A percentile compares a stretch with the other conserved stretches of the same genome.
Conservation (phyloP, 2,329 filamentous ascomycete genomes). For the Cladosporium colombiae region DNA sequence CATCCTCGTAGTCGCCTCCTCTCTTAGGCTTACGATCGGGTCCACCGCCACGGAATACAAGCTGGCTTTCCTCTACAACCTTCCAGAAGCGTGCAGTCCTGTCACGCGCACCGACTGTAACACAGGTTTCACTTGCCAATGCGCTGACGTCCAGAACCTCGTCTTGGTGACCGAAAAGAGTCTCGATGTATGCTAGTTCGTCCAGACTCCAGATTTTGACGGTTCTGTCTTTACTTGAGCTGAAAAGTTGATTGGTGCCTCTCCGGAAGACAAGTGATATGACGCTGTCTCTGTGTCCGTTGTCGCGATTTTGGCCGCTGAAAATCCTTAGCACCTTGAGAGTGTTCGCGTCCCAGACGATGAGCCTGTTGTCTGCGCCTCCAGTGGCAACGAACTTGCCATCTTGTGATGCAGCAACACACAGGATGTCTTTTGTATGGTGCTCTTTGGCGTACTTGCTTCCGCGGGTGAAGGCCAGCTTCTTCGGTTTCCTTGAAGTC, state of each 20-base stretch:
- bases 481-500: slow-evolving; percentile 52
- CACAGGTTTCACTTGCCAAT: slow-evolving; percentile 80
- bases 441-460: slow-evolving; percentile 65
- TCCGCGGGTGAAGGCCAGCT: slow-evolving; percentile 64
- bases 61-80: slow-evolving; percentile 89
- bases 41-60: slow-evolving; percentile 88
- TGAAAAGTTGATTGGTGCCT: slow-evolving; percentile 81
- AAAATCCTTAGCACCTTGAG: slow-evolving; percentile 81
- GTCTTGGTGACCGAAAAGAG: slow-evolving; percentile 94
- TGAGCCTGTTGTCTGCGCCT: slow-evolving; percentile 77
- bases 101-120: slow-evolving; percentile 88
- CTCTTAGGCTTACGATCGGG: slow-evolving; percentile 48
- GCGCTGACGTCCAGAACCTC: slow-evolving; percentile 81
- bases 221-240: slow-evolving; percentile 84
- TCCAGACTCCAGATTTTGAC: slow-evolving; percentile 95
- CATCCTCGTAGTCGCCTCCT: slow-evolving; percentile 36
- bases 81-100: slow-evolving; percentile 94
- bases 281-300: slow-evolving; percentile 75
- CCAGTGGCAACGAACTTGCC: slow-evolving; percentile 91
- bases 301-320: slow-evolving; percentile 76
- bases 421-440: slow-evolving; percentile 77
- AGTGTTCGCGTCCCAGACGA: slow-evolving; percentile 82
- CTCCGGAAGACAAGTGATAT: slow-evolving; percentile 79
- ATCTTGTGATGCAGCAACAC: slow-evolving; percentile 82
- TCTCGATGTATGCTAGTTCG: slow-evolving; percentile 91